Evolutionary conservation across 23 red algal species (phyloP).

Genomic region (Agarophyton chilense): DNA sequence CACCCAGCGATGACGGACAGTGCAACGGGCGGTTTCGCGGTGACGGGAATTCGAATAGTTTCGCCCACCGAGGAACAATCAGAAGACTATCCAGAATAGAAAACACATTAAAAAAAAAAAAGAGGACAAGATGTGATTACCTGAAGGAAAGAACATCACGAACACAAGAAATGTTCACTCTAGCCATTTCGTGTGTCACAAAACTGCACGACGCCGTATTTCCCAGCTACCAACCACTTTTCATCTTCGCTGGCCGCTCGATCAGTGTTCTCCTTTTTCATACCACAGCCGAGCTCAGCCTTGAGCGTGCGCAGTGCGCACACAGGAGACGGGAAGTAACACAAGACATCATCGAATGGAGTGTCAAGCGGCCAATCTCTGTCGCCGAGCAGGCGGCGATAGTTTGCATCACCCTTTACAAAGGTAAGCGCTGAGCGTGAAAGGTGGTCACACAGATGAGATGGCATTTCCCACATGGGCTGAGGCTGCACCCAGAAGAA

Average conservation of each 20-base stretch:
- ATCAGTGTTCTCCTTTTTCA: constrained; percentile 8
- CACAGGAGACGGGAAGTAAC: constrained; percentile 86
- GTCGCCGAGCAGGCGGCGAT: constrained; percentile 93
- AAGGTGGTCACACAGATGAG: constrained; percentile 7
- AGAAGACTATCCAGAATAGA: constrained; percentile 1
- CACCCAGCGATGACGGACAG: constrained; percentile 78
- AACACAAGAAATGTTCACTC: not conserved
- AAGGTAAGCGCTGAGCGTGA: constrained; percentile 56
- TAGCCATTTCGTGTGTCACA: constrained; percentile 20
- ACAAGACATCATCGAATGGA: constrained; percentile 75
- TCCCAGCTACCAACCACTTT: constrained; percentile 92
- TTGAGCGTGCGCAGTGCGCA: constrained; percentile 94
- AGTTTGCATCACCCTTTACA: constrained; percentile 99
- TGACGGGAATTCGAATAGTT: constrained; percentile 55
- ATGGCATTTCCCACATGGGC: constrained; percentile 96
- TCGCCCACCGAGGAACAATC: constrained; percentile 12
- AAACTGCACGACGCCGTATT: constrained; percentile 93
- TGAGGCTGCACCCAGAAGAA: constrained; percentile 95
- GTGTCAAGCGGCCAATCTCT: constrained; percentile 72
- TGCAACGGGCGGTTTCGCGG: constrained; percentile 62
- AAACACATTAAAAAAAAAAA: not conserved
- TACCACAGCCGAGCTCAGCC: constrained; percentile 90
- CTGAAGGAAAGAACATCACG: not conserved
- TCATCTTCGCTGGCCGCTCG: constrained; percentile 51
- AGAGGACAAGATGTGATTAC: not conserved